Conservation (phyloP, 148 eudicot genomes). For the Chenopodium quinoa region DNA sequence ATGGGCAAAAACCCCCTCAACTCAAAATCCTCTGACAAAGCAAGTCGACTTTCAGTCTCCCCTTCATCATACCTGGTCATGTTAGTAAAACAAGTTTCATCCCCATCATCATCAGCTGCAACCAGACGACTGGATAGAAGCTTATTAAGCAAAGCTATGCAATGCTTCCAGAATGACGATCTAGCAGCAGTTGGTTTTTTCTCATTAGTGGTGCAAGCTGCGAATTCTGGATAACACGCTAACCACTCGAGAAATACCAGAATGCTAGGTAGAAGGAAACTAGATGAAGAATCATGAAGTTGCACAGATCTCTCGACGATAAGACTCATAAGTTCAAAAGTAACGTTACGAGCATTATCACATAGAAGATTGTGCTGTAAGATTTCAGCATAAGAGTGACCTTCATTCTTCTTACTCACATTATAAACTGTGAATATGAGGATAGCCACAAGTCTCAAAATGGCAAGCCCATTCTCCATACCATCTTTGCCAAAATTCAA, state of each 20-base stretch:
- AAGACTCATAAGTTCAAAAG: constrained; percentile 50
- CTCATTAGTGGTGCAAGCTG: constrained; percentile 33
- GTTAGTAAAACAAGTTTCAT: constrained; percentile 49
- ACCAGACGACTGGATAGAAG: constrained; percentile 36
- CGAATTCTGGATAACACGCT: constrained; percentile 52
- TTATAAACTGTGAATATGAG: constrained; percentile 51
- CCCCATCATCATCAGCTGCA: constrained; percentile 39
- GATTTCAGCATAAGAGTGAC: constrained; percentile 51
- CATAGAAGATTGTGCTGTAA: constrained; percentile 47
- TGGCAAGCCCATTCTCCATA: constrained; percentile 40
- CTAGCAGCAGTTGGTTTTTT: constrained; percentile 34
- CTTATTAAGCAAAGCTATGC: constrained; percentile 44
- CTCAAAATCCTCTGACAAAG: constrained; percentile 60
- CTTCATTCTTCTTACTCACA: constrained; percentile 49
- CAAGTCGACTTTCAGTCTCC: constrained; percentile 42
- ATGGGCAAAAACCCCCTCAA: constrained; percentile 57
- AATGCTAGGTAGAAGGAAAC: constrained; percentile 54
- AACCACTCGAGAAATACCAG: constrained; percentile 61
- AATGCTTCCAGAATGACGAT: constrained; percentile 51
- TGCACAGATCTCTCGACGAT: constrained; percentile 44
- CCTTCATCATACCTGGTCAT: constrained; percentile 57
- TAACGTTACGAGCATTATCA: constrained; percentile 46
- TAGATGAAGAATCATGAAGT: constrained; percentile 45
- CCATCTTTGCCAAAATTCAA: constrained; percentile 41
- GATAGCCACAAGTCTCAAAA: constrained; percentile 41